These are phyloP conservation scores for Eremothecium coryli DNA, from an alignment of 1,139 yeast genomes.

Conservation along the genomic window DNA sequence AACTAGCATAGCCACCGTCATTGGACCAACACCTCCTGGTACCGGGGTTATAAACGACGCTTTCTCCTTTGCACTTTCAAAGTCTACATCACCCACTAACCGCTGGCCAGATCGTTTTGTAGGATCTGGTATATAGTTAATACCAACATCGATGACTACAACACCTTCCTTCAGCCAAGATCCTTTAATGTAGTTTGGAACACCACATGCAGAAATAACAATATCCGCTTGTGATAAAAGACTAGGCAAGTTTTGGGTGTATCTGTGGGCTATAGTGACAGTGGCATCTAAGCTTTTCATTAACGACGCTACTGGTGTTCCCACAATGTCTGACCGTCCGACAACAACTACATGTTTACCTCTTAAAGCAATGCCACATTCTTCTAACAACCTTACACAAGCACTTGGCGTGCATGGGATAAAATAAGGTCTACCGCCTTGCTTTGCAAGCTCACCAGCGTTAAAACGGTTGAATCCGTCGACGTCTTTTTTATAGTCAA, in stretches of 20 bases:
- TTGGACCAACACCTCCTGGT: slow-evolving; percentile 87
- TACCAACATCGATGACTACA: slow-evolving; percentile 70
- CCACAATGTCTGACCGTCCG: slow-evolving; percentile 78
- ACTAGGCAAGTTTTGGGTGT: slow-evolving; percentile 44
- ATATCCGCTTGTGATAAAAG: slow-evolving; percentile 56
- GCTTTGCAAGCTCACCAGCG: slow-evolving; percentile 66
- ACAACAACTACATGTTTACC: slow-evolving; percentile 72
- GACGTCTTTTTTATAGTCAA: slow-evolving; percentile 60
- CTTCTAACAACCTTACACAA: slow-evolving; percentile 55
- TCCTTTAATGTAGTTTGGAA: slow-evolving; percentile 59
- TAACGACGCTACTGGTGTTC: slow-evolving; percentile 69
- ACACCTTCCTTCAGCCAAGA: slow-evolving; percentile 66
- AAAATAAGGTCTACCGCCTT: slow-evolving; percentile 61
- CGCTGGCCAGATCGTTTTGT: slow-evolving; percentile 54
- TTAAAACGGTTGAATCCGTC: slow-evolving; percentile 73
- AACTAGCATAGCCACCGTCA: slow-evolving; percentile 79
- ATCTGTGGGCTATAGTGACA: slow-evolving; percentile 63
- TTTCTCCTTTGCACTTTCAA: slow-evolving; percentile 43
- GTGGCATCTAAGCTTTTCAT: slow-evolving; percentile 66
- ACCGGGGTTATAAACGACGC: slow-evolving; percentile 69
- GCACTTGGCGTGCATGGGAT: slow-evolving; percentile 80
- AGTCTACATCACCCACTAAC: slow-evolving; percentile 74
- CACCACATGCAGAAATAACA: slow-evolving; percentile 70
- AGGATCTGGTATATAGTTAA: slow-evolving; percentile 59
- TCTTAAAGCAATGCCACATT: slow-evolving; percentile 47